Percentiles rank a stretch among this genome's conserved stretches.
phyloP scores from a whole-genome alignment of 441 rosid species.

The Isatis lusitanica region DNA sequence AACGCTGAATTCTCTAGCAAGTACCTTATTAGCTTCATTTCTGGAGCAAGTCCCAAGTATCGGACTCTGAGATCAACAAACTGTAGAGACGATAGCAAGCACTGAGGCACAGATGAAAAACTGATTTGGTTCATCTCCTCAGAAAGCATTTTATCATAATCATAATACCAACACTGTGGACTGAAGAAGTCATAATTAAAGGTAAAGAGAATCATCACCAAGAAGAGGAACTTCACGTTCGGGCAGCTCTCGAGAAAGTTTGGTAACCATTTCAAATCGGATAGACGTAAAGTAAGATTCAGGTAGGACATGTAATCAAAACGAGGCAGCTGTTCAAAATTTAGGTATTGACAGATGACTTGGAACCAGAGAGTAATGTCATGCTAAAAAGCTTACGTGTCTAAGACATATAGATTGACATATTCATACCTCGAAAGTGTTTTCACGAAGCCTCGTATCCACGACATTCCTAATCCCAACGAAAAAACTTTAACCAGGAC shows the following conservation, averaged over 20 bases:
- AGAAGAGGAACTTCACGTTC: neutral
- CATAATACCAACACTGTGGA: too few species aligned
- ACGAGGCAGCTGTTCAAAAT: neutral
- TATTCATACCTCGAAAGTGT: conserved; percentile 3
- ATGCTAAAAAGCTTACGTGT: neutral
- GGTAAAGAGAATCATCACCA: too few species aligned
- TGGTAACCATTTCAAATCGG: neutral
- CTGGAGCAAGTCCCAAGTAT: neutral
- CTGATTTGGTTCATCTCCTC: too few species aligned
- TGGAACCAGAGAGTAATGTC: neutral
- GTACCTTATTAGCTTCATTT: neutral
- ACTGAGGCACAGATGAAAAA: neutral
- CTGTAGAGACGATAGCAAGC: conserved; percentile 1
- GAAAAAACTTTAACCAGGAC: too few species aligned
- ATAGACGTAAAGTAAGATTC: neutral
- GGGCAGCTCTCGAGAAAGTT: conserved; percentile 9
- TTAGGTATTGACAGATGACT: neutral
- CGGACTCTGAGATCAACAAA: neutral
- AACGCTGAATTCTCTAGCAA: conserved; percentile 5
- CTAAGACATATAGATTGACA: neutral
- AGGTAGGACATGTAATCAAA: neutral
- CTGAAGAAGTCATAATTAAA: too few species aligned
- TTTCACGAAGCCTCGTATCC: neutral
- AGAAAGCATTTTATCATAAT: neutral
- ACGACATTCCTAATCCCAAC: neutral